Evolutionary conservation across 2,329 filamentous ascomycete genomes (phyloP).

Genomic region (Aspergillus flavus): DNA sequence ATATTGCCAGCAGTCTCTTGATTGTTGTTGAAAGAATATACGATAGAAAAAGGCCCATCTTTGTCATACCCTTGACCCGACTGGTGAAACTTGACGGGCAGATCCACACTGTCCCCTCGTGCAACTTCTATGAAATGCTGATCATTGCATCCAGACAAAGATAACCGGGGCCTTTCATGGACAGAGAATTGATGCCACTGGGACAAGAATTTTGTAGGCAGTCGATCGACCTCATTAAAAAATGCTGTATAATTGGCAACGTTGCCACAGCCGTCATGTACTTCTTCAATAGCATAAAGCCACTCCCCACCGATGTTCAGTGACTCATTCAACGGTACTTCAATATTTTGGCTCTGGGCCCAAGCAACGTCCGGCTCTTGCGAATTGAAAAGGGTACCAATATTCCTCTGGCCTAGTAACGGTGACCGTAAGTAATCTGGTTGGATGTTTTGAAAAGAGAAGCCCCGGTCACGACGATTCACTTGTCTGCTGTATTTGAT

Average conservation of each 20-base stretch:
- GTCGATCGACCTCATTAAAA: constrained; percentile 68
- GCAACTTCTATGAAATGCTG: constrained; percentile 81
- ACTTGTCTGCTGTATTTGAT: constrained; percentile 89
- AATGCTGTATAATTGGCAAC: constrained; percentile 68
- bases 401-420: constrained; percentile 63
- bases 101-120: constrained; percentile 66
- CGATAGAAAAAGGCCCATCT: constrained; percentile 70
- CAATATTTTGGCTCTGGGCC: constrained; percentile 74
- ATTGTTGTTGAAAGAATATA: constrained; percentile 79
- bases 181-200: constrained; percentile 80
- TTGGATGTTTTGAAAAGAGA: constrained; percentile 90
- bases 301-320: constrained; percentile 77
- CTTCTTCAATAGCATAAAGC: constrained; percentile 89
- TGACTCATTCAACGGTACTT: constrained; percentile 86
- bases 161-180: constrained; percentile 78
- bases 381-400: constrained; percentile 59
- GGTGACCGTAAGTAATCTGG: constrained; percentile 84
- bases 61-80: constrained; percentile 59
- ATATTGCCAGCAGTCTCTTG: constrained; percentile 69
- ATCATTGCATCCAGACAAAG: constrained; percentile 73
- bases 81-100: constrained; percentile 73
- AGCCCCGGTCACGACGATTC: constrained; percentile 79
- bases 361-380: constrained; percentile 65
- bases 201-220: constrained; percentile 60
- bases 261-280: constrained; percentile 89